phyloP scores from a whole-genome alignment of 2,329 filamentous ascomycete species.

The Neonectria sp. region DNA sequence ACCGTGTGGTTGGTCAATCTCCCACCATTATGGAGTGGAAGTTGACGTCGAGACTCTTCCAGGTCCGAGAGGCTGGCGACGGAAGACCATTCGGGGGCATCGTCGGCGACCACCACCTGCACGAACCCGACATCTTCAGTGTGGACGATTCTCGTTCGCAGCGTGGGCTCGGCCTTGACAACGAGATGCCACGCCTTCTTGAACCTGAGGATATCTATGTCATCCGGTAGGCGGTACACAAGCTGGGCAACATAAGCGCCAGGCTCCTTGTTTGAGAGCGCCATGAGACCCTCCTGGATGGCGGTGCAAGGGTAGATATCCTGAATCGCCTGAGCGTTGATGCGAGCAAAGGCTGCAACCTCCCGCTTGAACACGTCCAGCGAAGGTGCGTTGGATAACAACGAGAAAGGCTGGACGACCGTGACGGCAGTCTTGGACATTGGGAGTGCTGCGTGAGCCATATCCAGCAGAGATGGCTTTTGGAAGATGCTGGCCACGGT shows the following conservation, averaged over 20 bases:
- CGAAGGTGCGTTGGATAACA: slow-evolving; percentile 13
- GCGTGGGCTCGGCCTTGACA: slow-evolving; percentile 20
- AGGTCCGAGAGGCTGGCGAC: slow-evolving; percentile 11
- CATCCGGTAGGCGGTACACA: slow-evolving; percentile 32
- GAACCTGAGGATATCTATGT: slow-evolving; percentile 27
- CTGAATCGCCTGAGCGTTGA: slow-evolving; percentile 5
- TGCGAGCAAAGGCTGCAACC: not conserved
- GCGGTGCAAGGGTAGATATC: slow-evolving; percentile 42
- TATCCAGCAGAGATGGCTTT: slow-evolving; percentile 35
- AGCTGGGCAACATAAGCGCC: slow-evolving; percentile 42
- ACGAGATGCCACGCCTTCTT: slow-evolving; percentile 35
- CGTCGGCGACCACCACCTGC: slow-evolving; percentile 33
- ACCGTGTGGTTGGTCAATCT: slow-evolving; percentile 26
- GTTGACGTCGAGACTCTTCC: slow-evolving; percentile 7
- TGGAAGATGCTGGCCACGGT: slow-evolving; percentile 63
- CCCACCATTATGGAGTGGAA: slow-evolving; percentile 34
- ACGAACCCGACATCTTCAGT: slow-evolving; percentile 33
- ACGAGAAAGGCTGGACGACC: slow-evolving; percentile 25
- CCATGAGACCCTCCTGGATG: slow-evolving; percentile 43
- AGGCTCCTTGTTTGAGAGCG: slow-evolving; percentile 35
- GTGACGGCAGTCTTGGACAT: slow-evolving; percentile 12
- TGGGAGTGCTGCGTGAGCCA: slow-evolving; percentile 38
- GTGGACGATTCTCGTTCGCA: slow-evolving; percentile 43
- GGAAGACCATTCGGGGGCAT: slow-evolving; percentile 30
- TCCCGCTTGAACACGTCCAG: not conserved